Conservation (phyloP, 441 rosid species). For the Pelargonium australe region DNA sequence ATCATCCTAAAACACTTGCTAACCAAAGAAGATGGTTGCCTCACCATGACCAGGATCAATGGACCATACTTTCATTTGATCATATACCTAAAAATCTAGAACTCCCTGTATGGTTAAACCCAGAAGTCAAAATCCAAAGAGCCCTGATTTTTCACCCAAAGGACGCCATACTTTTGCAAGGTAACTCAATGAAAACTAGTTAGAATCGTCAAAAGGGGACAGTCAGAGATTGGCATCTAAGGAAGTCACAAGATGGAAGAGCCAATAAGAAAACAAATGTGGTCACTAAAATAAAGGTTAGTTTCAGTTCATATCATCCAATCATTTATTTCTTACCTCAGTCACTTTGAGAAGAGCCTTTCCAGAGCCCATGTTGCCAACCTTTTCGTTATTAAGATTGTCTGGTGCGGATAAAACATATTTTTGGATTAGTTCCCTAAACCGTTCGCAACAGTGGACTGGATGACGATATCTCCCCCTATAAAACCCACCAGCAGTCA, state of each 20-base stretch:
- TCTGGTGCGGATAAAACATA: conserved; percentile 66
- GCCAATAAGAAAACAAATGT: not conserved
- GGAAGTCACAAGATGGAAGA: not conserved
- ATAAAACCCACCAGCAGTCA: conserved; percentile 93
- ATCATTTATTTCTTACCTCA: conserved; percentile 49
- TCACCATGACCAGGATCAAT: not conserved
- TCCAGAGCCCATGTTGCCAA: conserved; percentile 58
- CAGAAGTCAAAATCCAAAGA: not conserved
- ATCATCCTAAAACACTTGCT: not conserved
- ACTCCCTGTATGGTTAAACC: not conserved
- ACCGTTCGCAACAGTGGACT: conserved; percentile 92
- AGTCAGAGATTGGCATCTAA: not conserved
- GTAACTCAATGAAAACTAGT: conserved; percentile 4
- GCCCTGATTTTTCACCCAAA: not conserved
- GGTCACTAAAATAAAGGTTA: not conserved
- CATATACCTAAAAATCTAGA: not conserved
- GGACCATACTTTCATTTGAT: not conserved
- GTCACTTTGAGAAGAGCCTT: conserved; percentile 94
- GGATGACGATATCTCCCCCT: conserved; percentile 95
- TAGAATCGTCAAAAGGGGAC: not conserved
- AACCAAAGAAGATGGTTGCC: not conserved
- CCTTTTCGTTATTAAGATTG: conserved; percentile 56
- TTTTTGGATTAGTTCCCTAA: conserved; percentile 76
- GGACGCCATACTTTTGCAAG: not conserved
- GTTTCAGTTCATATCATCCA: not conserved